Evolutionary conservation across 1,284 basidiomycete species (phyloP).

Genomic region (Fomitopsis schrenkii): DNA sequence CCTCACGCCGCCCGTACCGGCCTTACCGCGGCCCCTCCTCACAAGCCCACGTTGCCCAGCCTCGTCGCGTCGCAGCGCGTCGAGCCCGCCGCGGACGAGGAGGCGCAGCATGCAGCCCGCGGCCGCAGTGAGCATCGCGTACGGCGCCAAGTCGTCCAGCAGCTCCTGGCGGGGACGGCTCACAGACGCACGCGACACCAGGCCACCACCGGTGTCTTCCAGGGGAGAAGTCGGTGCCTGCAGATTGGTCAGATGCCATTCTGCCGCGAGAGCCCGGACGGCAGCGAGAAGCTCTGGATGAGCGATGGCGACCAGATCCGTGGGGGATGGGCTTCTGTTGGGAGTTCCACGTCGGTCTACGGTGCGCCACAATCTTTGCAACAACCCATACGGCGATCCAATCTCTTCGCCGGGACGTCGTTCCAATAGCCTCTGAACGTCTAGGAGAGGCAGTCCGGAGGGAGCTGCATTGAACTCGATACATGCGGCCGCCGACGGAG

Average conservation of each 20-base stretch:
- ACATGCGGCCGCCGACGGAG: constrained; percentile 4
- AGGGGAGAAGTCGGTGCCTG: not conserved
- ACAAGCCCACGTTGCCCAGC: constrained; percentile 14
- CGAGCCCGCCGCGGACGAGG: constrained; percentile 20
- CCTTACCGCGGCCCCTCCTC: not conserved
- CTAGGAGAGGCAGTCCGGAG: constrained; percentile 20
- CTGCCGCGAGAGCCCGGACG: constrained; percentile 14
- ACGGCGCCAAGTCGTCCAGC: constrained; percentile 37
- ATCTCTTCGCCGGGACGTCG: constrained; percentile 7
- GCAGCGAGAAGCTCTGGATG: constrained; percentile 21
- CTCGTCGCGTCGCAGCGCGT: constrained; percentile 21
- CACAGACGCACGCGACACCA: not conserved
- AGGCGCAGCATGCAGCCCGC: constrained; percentile 24
- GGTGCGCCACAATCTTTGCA: constrained; percentile 7
- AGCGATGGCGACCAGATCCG: constrained; percentile 18
- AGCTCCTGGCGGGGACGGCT: constrained; percentile 21
- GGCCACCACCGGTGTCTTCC: not conserved
- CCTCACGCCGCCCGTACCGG: constrained; percentile 4
- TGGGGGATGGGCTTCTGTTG: not conserved
- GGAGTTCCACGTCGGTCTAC: not conserved
- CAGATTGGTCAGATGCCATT: constrained; percentile 9
- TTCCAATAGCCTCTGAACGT: constrained; percentile 15
- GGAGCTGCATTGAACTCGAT: constrained; percentile 12
- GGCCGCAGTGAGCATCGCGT: constrained; percentile 39
- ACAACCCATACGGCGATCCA: constrained; percentile 10